Conservation (phyloP, 139 green algal species). For the Asterochloris erici region DNA sequence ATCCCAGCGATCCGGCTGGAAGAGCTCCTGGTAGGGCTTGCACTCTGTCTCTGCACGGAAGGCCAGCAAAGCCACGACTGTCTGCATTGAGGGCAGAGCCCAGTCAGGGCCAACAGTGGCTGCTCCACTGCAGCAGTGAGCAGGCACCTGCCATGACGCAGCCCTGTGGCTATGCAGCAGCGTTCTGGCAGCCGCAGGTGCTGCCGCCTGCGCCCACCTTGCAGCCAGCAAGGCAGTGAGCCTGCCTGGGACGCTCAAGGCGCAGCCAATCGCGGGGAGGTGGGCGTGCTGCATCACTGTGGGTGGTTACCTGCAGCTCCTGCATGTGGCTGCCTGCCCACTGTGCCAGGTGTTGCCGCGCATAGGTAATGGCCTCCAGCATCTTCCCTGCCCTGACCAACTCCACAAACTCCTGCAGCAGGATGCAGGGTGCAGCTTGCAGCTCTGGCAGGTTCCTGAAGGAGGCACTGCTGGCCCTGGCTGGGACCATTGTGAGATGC, state of each 20-base stretch:
- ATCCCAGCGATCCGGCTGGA: conserved; percentile 53
- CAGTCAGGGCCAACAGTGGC: too few species aligned
- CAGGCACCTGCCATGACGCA: too few species aligned
- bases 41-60: conserved; percentile 59
- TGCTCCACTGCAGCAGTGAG: too few species aligned
- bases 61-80: conserved; percentile 62
- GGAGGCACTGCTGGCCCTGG: too few species aligned
- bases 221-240: too few species aligned
- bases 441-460: too few species aligned
- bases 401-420: conserved; percentile 88
- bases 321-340: conserved; percentile 61
- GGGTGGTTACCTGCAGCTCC: conserved; percentile 79
- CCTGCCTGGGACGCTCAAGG: too few species aligned
- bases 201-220: too few species aligned
- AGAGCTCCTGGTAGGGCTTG: conserved; percentile 48
- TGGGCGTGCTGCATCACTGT: not conserved
- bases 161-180: too few species aligned
- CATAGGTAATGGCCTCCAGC: conserved; percentile 75
- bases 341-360: conserved; percentile 67
- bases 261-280: not conserved
- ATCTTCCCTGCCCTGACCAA: conserved; percentile 65
- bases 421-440: too few species aligned
- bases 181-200: too few species aligned
- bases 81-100: not conserved
- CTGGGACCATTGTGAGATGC: too few species aligned